A percentile compares a stretch with the other conserved stretches of the same genome.
Conservation (phyloP, 345 rosid genomes). For the Pugionium dolabratum region DNA sequence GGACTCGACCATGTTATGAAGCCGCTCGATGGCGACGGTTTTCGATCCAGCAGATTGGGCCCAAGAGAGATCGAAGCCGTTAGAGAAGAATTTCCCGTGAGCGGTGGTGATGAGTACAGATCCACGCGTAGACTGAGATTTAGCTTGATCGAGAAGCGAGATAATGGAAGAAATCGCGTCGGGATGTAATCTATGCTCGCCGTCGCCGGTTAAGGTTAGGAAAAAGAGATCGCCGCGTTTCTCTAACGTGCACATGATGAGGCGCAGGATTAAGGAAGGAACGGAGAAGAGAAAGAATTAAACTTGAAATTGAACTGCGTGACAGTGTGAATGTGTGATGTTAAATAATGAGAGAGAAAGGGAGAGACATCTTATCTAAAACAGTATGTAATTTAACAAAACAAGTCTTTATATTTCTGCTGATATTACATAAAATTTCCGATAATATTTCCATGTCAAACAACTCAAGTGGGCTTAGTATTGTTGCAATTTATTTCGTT, state of each 20-base stretch:
- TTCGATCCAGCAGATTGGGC: constrained; percentile 58
- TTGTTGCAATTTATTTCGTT: too few species aligned
- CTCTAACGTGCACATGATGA: constrained; percentile 65
- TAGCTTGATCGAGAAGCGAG: constrained; percentile 52
- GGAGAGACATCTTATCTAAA: too few species aligned
- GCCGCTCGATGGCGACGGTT: constrained; percentile 43
- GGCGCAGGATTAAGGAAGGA: too few species aligned
- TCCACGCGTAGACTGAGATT: constrained; percentile 60
- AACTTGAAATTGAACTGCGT: too few species aligned
- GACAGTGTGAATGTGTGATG: too few species aligned
- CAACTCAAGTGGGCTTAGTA: too few species aligned
- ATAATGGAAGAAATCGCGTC: constrained; percentile 50
- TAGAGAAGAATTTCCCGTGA: constrained; percentile 77
- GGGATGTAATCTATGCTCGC: constrained; percentile 65
- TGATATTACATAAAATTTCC: too few species aligned
- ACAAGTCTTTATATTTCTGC: too few species aligned
- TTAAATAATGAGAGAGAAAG: too few species aligned
- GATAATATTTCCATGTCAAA: too few species aligned
- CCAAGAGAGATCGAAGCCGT: constrained; percentile 76
- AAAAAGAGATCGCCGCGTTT: constrained; percentile 56
- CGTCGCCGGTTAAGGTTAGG: constrained; percentile 62
- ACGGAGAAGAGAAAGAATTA: too few species aligned
- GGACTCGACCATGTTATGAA: constrained; percentile 52
- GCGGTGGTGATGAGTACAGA: constrained; percentile 70
- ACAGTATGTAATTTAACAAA: too few species aligned